These are phyloP conservation scores for Sporobolomyces roseus DNA, from an alignment of 768 basidiomycete genomes.

Conservation along the genomic window DNA sequence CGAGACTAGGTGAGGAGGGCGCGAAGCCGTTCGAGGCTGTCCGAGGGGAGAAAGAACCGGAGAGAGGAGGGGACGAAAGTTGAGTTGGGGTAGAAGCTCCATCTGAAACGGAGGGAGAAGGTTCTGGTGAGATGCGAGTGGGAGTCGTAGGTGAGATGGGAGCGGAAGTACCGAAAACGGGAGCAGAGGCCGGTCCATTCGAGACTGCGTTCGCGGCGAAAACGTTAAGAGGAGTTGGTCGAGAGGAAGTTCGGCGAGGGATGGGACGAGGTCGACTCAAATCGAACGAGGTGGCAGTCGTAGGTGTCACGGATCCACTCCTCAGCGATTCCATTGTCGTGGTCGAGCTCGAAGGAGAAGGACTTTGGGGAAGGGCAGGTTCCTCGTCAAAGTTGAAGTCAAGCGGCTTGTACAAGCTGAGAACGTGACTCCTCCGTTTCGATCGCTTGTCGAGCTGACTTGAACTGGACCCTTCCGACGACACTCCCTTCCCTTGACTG, in stretches of 20 bases:
- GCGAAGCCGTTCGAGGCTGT: background rate
- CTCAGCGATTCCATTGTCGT: background rate
- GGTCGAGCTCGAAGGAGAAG: slow-evolving; percentile 7
- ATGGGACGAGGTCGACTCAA: background rate
- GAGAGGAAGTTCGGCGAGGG: slow-evolving; percentile 33
- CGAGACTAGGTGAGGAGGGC: slow-evolving; percentile 6
- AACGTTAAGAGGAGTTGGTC: slow-evolving; percentile 32
- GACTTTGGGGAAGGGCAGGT: slow-evolving; percentile 7
- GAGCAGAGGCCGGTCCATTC: slow-evolving; percentile 3
- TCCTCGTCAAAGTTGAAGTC: slow-evolving; percentile 1
- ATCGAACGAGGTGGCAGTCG: background rate
- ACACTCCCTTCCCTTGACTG: background rate
- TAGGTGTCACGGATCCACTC: slow-evolving; percentile 6
- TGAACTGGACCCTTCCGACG: background rate
- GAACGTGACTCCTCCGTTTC: slow-evolving; percentile 28
- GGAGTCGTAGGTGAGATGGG: background rate
- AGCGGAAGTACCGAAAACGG: slow-evolving; percentile 14
- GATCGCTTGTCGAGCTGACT: slow-evolving; percentile 4
- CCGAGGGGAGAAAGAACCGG: slow-evolving; percentile 16
- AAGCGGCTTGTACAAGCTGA: slow-evolving; percentile 29
- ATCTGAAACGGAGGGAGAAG: too few relatives aligned
- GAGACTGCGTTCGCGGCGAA: slow-evolving; percentile 28
- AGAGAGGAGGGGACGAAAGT: slow-evolving; percentile 19
- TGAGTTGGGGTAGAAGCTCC: background rate
- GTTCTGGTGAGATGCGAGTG: background rate